Conservation (phyloP, 495 filamentous ascomycete species). For the Penicillium coprophilum region DNA sequence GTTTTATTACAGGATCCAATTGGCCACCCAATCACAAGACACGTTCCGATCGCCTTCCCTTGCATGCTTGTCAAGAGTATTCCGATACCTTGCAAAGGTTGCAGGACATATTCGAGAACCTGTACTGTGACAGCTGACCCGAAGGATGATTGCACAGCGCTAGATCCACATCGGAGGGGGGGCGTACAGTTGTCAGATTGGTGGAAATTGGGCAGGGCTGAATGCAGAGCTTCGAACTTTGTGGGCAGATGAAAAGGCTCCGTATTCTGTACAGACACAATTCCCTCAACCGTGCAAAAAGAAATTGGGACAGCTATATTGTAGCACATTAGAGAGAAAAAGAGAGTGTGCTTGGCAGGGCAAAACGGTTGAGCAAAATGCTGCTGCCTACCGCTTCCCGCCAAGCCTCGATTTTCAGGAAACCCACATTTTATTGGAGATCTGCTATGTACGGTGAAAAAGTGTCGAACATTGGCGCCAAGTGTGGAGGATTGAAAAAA, state of each 20-base stretch:
- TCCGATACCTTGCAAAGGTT: background rate
- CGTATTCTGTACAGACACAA: too few relatives aligned
- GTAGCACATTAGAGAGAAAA: too few relatives aligned
- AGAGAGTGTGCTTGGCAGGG: too few relatives aligned
- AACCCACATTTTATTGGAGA: background rate
- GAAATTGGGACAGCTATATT: too few relatives aligned
- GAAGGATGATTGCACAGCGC: background rate
- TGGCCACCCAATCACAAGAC: constrained; percentile 12
- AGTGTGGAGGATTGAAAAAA: constrained; percentile 3
- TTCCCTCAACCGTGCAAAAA: too few relatives aligned
- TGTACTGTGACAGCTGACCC: background rate
- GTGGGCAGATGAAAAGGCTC: background rate
- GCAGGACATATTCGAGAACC: background rate
- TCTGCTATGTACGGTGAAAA: background rate
- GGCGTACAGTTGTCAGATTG: constrained; percentile 1
- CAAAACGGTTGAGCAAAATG: constrained; percentile 2
- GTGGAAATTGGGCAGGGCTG: background rate
- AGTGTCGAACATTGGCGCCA: background rate
- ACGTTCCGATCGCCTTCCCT: background rate
- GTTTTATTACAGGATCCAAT: constrained; percentile 8
- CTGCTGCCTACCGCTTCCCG: constrained; percentile 3
- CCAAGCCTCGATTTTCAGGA: background rate
- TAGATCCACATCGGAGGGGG: constrained; percentile 4
- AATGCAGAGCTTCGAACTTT: too few relatives aligned
- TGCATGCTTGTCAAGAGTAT: background rate